Evolutionary conservation across 1,284 basidiomycete genomes (phyloP).

Genomic region (Ceratobasidium sp.): DNA sequence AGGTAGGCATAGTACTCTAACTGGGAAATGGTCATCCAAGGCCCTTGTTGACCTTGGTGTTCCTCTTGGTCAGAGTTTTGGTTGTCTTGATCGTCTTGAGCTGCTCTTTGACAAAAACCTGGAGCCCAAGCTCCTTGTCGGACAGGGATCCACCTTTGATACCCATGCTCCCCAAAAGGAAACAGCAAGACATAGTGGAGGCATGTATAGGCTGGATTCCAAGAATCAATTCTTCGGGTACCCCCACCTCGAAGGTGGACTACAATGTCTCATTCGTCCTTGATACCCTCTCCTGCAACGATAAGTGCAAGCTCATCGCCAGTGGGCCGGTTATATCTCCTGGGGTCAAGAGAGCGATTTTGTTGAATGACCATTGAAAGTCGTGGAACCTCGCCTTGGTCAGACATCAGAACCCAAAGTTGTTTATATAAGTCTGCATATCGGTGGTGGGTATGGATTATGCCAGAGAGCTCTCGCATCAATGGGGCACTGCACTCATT

Average conservation of each 20-base stretch:
- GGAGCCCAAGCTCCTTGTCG: not conserved
- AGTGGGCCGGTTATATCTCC: conserved; percentile 54
- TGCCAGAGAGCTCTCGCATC: conserved; percentile 50
- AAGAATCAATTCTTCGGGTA: conserved; percentile 41
- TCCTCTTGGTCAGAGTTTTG: not conserved
- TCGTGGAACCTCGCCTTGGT: conserved; percentile 49
- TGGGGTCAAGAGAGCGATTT: conserved; percentile 46
- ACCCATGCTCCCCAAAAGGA: conserved; percentile 54
- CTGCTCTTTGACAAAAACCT: not conserved
- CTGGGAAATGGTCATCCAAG: conserved; percentile 3
- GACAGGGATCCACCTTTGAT: conserved; percentile 50
- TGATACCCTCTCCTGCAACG: conserved; percentile 49
- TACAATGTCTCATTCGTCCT: conserved; percentile 52
- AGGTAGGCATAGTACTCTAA: conserved; percentile 49
- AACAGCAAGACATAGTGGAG: conserved; percentile 57
- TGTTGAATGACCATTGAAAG: conserved; percentile 10
- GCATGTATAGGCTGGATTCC: conserved; percentile 53
- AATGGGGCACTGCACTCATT: conserved; percentile 45
- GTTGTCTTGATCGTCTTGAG: not conserved
- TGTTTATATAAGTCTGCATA: too few species aligned
- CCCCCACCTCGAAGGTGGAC: conserved; percentile 47
- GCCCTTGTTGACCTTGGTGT: not conserved
- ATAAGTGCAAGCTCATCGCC: conserved; percentile 54
- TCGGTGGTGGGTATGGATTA: too few species aligned
- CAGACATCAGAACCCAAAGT: conserved; percentile 52